phyloP scores from a whole-genome alignment of 306 rosid genomes.

The Vicia faba region DNA sequence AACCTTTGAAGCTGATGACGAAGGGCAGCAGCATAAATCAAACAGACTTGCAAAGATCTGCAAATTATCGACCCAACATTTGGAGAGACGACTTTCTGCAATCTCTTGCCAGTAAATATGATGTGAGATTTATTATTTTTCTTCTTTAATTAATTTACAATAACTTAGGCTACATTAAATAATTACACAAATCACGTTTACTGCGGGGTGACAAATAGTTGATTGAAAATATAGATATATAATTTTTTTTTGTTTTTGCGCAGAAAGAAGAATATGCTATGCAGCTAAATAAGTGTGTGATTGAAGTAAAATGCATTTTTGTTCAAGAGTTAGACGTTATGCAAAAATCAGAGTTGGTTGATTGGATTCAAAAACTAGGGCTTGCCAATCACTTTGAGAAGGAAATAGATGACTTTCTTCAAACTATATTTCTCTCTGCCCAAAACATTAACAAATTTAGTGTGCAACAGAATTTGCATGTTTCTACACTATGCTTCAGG shows the following conservation, averaged over 20 bases:
- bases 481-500: conserved; percentile 51
- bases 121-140: conserved; percentile 41
- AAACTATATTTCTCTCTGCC: conserved; percentile 23
- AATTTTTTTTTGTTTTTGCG: neutral
- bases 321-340: conserved; percentile 7
- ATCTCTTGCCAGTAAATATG: conserved; percentile 47
- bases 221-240: too few relatives aligned
- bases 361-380: conserved; percentile 52
- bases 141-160: neutral
- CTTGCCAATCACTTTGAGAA: conserved; percentile 45
- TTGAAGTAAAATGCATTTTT: conserved; percentile 35
- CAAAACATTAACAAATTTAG: neutral
- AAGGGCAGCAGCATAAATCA: neutral
- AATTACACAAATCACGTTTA: neutral
- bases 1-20: neutral
- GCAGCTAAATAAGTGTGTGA: conserved; percentile 35
- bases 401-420: conserved; percentile 48
- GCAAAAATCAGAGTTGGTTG: conserved; percentile 46
- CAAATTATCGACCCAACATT: conserved; percentile 61
- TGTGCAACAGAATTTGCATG: conserved; percentile 33
- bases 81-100: conserved; percentile 53
- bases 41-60: conserved; percentile 40
- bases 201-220: too few relatives aligned
- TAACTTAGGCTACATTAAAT: too few relatives aligned
- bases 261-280: conserved; percentile 44